These are phyloP conservation scores for Blastocystis sp. DNA, from an alignment of 352 stramenopile genomes.

Conservation along the genomic window DNA sequence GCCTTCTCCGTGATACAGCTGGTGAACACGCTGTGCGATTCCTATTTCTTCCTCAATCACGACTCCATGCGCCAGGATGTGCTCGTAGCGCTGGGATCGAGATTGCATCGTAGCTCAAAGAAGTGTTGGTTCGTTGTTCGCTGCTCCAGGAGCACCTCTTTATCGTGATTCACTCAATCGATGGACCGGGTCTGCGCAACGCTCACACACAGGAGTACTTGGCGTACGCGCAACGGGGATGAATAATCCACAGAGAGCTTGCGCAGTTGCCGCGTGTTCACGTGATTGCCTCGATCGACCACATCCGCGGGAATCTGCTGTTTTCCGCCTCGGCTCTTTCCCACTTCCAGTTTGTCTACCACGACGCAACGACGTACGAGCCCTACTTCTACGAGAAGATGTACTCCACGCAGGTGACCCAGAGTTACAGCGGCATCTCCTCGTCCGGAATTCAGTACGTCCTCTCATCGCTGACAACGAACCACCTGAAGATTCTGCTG, in stretches of 20 bases:
- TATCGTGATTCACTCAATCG: constrained; percentile 38
- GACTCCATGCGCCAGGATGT: constrained; percentile 9
- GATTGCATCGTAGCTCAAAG: neutral
- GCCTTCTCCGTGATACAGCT: neutral
- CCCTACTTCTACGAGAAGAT: constrained; percentile 56
- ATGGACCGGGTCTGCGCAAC: neutral
- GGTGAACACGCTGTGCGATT: neutral
- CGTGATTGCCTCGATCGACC: constrained; percentile 48
- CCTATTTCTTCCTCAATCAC: neutral
- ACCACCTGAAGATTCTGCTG: constrained; percentile 52
- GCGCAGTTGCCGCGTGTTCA: neutral
- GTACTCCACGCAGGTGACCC: constrained; percentile 11
- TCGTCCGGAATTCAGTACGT: constrained; percentile 28
- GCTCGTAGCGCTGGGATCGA: neutral
- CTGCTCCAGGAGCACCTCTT: neutral
- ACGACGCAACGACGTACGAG: constrained; percentile 50
- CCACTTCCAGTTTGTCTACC: constrained; percentile 35
- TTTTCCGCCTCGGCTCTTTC: neutral
- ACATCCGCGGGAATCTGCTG: constrained; percentile 48
- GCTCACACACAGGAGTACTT: neutral
- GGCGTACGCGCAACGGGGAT: neutral
- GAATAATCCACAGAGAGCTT: neutral
- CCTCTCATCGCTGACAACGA: constrained; percentile 22
- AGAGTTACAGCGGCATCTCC: neutral
- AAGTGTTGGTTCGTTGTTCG: constrained; percentile 25